Conservation (phyloP, 495 filamentous ascomycete species). For the Penicillium bialowiezense region DNA sequence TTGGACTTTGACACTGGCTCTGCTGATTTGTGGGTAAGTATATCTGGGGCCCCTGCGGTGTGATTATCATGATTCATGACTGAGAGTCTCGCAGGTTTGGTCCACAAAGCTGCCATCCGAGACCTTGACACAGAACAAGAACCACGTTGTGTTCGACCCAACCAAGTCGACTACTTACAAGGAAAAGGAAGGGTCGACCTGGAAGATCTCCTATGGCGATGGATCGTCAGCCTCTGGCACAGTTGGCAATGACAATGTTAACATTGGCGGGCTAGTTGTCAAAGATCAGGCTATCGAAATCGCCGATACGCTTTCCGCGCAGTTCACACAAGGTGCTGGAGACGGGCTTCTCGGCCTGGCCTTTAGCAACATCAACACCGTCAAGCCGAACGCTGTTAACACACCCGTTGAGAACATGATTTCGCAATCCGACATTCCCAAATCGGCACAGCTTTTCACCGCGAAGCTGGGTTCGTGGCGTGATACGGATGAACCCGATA, state of each 20-base stretch:
- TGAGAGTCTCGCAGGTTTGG: slow-evolving; percentile 49
- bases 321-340: slow-evolving; percentile 57
- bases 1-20: slow-evolving; percentile 79
- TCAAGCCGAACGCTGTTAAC: slow-evolving; percentile 54
- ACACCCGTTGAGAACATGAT: slow-evolving; percentile 81
- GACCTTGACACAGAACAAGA: slow-evolving; percentile 32
- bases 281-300: slow-evolving; percentile 68
- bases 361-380: slow-evolving; percentile 68
- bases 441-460: slow-evolving; percentile 66
- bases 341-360: slow-evolving; percentile 76
- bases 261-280: slow-evolving; percentile 65
- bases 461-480: slow-evolving; percentile 66
- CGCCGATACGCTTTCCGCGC: slow-evolving; percentile 59
- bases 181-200: slow-evolving; percentile 45
- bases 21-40: slow-evolving; percentile 71
- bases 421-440: slow-evolving; percentile 59
- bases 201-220: slow-evolving; percentile 75
- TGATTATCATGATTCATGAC: neutral
- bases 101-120: slow-evolving; percentile 52
- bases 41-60: neutral
- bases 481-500: slow-evolving; percentile 51
- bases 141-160: slow-evolving; percentile 54
- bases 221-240: slow-evolving; percentile 65
- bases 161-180: slow-evolving; percentile 62
- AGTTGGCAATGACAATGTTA: slow-evolving; percentile 68